Evolutionary conservation across 805 yeast species (phyloP).

Genomic region (Yarrowia sp.): DNA sequence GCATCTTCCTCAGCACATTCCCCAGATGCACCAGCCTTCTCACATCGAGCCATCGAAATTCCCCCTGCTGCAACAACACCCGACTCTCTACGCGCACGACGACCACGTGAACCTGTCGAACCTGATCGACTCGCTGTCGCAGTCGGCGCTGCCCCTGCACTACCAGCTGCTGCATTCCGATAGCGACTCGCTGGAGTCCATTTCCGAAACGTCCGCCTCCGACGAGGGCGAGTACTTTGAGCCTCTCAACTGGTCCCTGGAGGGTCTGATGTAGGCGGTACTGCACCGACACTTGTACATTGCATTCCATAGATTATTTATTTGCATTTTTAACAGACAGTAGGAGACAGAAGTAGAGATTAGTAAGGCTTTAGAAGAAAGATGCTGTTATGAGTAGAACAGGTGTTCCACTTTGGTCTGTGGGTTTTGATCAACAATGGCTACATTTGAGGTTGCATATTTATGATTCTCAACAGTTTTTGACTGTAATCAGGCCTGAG

Average conservation of each 20-base stretch:
- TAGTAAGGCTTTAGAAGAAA: too few species aligned
- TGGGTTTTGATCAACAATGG: too few species aligned
- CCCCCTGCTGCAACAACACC: slow-evolving; percentile 25
- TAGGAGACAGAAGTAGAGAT: too few species aligned
- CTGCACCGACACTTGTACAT: too few species aligned
- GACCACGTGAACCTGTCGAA: slow-evolving; percentile 92
- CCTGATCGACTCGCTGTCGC: slow-evolving; percentile 96
- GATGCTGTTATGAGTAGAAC: too few species aligned
- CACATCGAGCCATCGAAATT: too few species aligned
- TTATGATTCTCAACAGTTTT: too few species aligned
- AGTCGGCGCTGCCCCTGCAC: slow-evolving; percentile 58
- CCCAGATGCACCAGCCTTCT: neutral
- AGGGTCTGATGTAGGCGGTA: slow-evolving; percentile 1
- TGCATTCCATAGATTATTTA: slow-evolving; percentile 32
- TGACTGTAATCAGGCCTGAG: too few species aligned
- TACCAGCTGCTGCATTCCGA: slow-evolving; percentile 32
- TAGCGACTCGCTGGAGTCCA: slow-evolving; percentile 16
- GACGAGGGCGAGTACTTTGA: slow-evolving; percentile 31
- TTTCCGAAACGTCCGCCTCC: slow-evolving; percentile 23
- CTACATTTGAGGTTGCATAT: too few species aligned
- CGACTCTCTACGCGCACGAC: slow-evolving; percentile 61
- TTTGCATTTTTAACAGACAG: slow-evolving; percentile 5
- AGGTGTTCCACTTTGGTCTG: too few species aligned
- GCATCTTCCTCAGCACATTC: neutral
- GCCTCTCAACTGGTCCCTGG: slow-evolving; percentile 32